Conservation (phyloP, 805 yeast genomes). For the Starmerella riodocensis region DNA sequence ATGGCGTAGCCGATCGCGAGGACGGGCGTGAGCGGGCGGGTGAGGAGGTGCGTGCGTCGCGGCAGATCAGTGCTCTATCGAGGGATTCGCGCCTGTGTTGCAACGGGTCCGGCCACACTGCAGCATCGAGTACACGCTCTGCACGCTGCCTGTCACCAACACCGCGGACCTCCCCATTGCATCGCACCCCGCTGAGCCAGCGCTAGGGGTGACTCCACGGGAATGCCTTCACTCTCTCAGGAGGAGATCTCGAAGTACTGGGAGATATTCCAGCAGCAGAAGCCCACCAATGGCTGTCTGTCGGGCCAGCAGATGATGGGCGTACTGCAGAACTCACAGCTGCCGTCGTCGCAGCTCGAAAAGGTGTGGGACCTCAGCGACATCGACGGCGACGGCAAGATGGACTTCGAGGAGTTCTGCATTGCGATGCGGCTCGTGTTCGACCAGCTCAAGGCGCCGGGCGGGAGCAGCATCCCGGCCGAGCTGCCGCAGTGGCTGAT, state of each 20-base stretch:
- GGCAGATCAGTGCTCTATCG: too few relatives aligned
- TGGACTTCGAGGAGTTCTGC: constrained; percentile 96
- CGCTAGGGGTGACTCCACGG: too few relatives aligned
- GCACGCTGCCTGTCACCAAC: too few relatives aligned
- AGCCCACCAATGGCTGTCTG: constrained; percentile 66
- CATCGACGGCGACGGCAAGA: constrained; percentile 77
- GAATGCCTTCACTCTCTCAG: constrained; percentile 31
- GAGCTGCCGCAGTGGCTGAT: constrained; percentile 82
- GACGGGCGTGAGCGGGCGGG: too few relatives aligned
- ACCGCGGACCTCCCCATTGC: neutral
- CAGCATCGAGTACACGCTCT: too few relatives aligned
- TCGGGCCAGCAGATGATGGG: constrained; percentile 75
- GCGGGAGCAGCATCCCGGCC: constrained; percentile 46
- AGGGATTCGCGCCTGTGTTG: too few relatives aligned
- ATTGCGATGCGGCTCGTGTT: constrained; percentile 92
- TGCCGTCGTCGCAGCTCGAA: constrained; percentile 63
- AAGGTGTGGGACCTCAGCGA: constrained; percentile 79
- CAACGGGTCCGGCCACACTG: too few relatives aligned
- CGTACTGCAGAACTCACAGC: constrained; percentile 77
- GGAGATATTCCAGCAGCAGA: constrained; percentile 88
- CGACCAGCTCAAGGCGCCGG: constrained; percentile 77
- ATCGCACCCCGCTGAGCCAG: neutral
- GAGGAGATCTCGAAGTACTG: constrained; percentile 96
- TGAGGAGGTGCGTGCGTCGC: too few relatives aligned
- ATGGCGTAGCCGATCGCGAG: too few relatives aligned